Percentiles rank a stretch among this genome's conserved stretches.
Conservation (phyloP, 768 basidiomycete species). For the Collybia nuda region DNA sequence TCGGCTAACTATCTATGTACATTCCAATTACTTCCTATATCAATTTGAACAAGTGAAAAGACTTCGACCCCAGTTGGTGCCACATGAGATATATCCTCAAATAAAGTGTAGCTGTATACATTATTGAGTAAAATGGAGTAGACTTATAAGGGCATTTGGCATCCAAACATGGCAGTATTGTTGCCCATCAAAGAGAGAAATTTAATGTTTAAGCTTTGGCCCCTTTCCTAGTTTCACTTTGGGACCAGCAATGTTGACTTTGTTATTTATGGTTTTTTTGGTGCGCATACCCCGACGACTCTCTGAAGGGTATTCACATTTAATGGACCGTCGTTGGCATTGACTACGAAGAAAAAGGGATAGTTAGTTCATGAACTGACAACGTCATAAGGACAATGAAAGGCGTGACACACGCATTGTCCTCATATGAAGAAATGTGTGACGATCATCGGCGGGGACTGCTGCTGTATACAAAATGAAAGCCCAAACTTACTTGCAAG, state of each 20-base stretch:
- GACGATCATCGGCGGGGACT: constrained; percentile 2
- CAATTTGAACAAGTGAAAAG: neutral
- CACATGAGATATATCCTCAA: neutral
- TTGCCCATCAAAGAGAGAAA: neutral
- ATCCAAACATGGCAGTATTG: no score
- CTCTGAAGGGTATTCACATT: constrained; percentile 70
- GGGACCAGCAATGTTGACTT: constrained; percentile 15
- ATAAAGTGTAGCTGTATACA: no score
- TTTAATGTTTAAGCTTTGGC: constrained; percentile 8
- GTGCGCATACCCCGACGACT: constrained; percentile 70
- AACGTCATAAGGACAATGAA: neutral
- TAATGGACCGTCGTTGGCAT: constrained; percentile 67
- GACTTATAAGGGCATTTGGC: no score
- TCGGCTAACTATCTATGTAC: constrained; percentile 6
- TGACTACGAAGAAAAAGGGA: constrained; percentile 45
- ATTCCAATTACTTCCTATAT: constrained; percentile 7
- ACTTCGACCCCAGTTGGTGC: no score
- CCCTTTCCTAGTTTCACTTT: constrained; percentile 20
- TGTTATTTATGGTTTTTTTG: constrained; percentile 31
- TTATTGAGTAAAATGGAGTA: no score
- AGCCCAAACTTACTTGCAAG: constrained; percentile 59
- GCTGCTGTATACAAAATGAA: constrained; percentile 1
- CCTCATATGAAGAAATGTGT: no score
- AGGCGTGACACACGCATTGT: constrained; percentile 7
- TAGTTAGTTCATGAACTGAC: constrained; percentile 8